A percentile compares a stretch with the other conserved stretches of the same genome.
These are phyloP conservation scores for Metschnikowia kofuensis DNA, from an alignment of 805 yeast species.

Conservation along the genomic window DNA sequence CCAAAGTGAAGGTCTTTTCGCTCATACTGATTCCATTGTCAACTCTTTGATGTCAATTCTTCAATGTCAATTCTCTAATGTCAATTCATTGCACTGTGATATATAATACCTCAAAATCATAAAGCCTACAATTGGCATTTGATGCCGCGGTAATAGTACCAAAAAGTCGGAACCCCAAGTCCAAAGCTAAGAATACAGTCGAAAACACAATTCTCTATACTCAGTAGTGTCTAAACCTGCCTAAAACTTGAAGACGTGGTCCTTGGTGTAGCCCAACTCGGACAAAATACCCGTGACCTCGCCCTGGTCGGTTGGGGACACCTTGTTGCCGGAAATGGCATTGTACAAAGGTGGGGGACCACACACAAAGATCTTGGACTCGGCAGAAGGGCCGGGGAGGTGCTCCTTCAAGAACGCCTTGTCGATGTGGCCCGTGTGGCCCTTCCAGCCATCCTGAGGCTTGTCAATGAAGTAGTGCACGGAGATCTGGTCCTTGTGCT, in stretches of 20 bases:
- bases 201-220: too few relatives aligned
- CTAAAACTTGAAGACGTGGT: conserved; percentile 85
- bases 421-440: conserved; percentile 71
- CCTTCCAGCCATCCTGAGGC: conserved; percentile 49
- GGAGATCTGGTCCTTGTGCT: conserved; percentile 74
- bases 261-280: conserved; percentile 85
- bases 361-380: conserved; percentile 74
- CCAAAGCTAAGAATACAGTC: too few relatives aligned
- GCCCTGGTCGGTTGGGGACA: conserved; percentile 90
- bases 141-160: too few relatives aligned
- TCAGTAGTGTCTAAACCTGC: not conserved
- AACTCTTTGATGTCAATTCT: too few relatives aligned
- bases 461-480: conserved; percentile 80
- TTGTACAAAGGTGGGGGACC: conserved; percentile 94
- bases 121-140: too few relatives aligned
- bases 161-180: too few relatives aligned
- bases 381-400: conserved; percentile 62
- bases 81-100: too few relatives aligned
- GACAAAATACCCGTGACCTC: conserved; percentile 83
- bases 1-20: too few relatives aligned
- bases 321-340: conserved; percentile 83
- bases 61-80: too few relatives aligned
- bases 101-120: too few relatives aligned
- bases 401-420: conserved; percentile 64
- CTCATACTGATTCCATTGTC: too few relatives aligned